These are phyloP conservation scores for Abelmoschus esculentus DNA, from an alignment of 345 rosid species.

Conservation along the genomic window DNA sequence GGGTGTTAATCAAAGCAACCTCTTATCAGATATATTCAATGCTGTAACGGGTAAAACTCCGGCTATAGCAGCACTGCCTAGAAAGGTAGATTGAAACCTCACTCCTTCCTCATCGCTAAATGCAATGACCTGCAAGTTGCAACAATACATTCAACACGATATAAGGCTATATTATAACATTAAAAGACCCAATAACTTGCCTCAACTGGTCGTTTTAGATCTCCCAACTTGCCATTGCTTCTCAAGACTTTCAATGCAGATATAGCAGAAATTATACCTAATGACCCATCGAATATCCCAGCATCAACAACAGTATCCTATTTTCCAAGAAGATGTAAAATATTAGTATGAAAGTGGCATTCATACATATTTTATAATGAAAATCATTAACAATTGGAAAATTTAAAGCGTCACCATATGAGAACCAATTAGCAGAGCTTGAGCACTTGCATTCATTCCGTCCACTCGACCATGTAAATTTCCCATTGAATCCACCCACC, in stretches of 20 bases:
- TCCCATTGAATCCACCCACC: conserved; percentile 93
- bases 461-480: conserved; percentile 86
- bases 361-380: conserved; percentile 4
- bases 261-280: conserved; percentile 78
- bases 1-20: conserved; percentile 33
- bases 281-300: conserved; percentile 90
- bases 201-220: conserved; percentile 81
- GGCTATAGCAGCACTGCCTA: conserved; percentile 93
- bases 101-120: conserved; percentile 99
- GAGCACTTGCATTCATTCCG: conserved; percentile 50
- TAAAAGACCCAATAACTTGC: conserved; percentile 27
- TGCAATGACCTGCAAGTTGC: conserved; percentile 67
- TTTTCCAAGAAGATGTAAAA: conserved; percentile 26
- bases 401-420: conserved; percentile 51
- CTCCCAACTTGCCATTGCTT: conserved; percentile 39
- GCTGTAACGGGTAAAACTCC: conserved; percentile 74
- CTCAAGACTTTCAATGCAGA: conserved; percentile 76
- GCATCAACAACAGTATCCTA: conserved; percentile 99
- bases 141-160: neutral
- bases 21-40: conserved; percentile 66
- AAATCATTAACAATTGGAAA: conserved; percentile 6
- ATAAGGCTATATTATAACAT: neutral
- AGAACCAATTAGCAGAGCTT: conserved; percentile 74
- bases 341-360: conserved; percentile 21
- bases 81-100: conserved; percentile 84